Conservation (phyloP, 805 yeast genomes). For the Suhomyces sp. region DNA sequence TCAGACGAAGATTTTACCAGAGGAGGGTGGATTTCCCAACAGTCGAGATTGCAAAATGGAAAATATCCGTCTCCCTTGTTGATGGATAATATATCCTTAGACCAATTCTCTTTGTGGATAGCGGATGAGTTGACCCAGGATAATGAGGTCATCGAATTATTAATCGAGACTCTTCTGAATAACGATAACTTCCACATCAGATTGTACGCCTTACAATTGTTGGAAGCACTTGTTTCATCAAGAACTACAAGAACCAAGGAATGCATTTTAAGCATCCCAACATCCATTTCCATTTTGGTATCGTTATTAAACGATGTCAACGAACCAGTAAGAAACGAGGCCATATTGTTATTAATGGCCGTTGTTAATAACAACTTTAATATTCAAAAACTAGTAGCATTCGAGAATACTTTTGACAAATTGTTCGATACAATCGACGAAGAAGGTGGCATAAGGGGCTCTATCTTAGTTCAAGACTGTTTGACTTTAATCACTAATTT, state of each 20-base stretch:
- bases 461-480: constrained; percentile 88
- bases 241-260: constrained; percentile 75
- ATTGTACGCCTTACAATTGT: constrained; percentile 76
- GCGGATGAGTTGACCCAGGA: constrained; percentile 85
- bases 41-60: constrained; percentile 70
- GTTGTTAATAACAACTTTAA: constrained; percentile 78
- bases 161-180: constrained; percentile 45
- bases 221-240: constrained; percentile 78
- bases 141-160: constrained; percentile 23
- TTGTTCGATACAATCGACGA: constrained; percentile 74
- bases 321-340: constrained; percentile 88
- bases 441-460: constrained; percentile 89
- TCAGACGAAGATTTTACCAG: constrained; percentile 61
- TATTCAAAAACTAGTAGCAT: constrained; percentile 89
- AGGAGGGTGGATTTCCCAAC: constrained; percentile 65
- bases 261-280: constrained; percentile 65
- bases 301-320: constrained; percentile 43
- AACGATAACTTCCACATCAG: constrained; percentile 70
- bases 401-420: constrained; percentile 86
- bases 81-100: constrained; percentile 55
- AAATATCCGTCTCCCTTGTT: constrained; percentile 74
- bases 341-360: constrained; percentile 78
- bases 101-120: constrained; percentile 90
- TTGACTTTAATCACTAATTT: constrained; percentile 70
- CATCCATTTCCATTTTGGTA: constrained; percentile 77